Evolutionary conservation across 306 rosid species (phyloP).

Genomic region (Oemleria cerasiformis): DNA sequence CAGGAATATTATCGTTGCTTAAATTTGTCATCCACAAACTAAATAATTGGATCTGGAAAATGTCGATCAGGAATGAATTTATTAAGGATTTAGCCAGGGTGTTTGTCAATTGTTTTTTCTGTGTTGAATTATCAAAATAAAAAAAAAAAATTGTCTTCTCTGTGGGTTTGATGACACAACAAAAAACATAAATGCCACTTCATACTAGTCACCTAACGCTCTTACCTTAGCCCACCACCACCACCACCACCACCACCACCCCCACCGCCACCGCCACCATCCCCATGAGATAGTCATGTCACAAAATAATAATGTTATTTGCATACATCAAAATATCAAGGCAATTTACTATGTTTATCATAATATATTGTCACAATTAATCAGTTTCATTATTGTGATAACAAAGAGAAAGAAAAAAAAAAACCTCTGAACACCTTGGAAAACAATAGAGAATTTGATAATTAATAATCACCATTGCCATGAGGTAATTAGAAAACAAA

Average conservation of each 20-base stretch:
- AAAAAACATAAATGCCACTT: background rate
- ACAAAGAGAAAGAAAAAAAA: background rate
- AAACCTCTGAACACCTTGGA: background rate
- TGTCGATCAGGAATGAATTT: slow-evolving; percentile 6
- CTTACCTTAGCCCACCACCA: background rate
- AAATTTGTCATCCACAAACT: background rate
- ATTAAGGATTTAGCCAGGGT: background rate
- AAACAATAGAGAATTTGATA: background rate
- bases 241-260: too few species aligned
- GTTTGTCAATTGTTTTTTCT: background rate
- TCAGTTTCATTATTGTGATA: slow-evolving; percentile 9
- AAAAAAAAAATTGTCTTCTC: too few species aligned
- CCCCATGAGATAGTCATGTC: too few species aligned
- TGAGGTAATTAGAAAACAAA: background rate
- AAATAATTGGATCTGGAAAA: background rate
- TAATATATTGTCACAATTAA: background rate
- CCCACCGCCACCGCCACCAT: too few species aligned
- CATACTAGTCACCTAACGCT: slow-evolving; percentile 8
- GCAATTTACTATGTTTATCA: background rate
- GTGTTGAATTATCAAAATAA: background rate
- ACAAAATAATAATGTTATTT: background rate
- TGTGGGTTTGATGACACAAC: background rate
- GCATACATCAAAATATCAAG: background rate
- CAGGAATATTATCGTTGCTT: background rate
- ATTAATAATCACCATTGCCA: background rate